phyloP scores from a whole-genome alignment of 2,329 filamentous ascomycete genomes.

The Exophiala sp. region DNA sequence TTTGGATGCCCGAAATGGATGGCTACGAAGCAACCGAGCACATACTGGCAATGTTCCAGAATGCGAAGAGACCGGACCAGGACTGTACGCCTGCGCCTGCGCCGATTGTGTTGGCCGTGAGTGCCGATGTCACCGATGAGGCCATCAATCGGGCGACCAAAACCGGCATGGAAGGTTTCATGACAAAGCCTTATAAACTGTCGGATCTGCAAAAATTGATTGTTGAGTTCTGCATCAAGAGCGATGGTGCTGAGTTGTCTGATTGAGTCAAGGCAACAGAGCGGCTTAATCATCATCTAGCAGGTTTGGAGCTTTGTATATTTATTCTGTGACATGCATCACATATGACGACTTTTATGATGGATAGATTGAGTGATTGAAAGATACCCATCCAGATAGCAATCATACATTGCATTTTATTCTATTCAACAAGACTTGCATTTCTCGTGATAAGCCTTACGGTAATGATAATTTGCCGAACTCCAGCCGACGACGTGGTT shows the following conservation, averaged over 20 bases:
- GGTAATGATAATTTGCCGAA: not conserved
- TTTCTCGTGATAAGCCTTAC: not conserved
- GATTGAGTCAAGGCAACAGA: not conserved
- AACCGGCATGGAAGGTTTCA: conserved; percentile 65
- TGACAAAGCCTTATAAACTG: conserved; percentile 66
- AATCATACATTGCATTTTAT: not conserved
- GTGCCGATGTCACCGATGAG: conserved; percentile 63
- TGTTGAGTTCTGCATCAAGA: conserved; percentile 41
- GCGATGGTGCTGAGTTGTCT: conserved; percentile 7
- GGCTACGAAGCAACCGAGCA: conserved; percentile 65
- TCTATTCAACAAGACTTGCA: too few relatives aligned
- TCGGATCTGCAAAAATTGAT: conserved; percentile 61
- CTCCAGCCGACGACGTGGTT: not conserved
- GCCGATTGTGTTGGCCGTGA: conserved; percentile 59
- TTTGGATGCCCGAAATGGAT: conserved; percentile 74
- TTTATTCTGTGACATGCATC: not conserved
- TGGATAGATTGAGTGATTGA: not conserved
- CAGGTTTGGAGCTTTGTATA: not conserved
- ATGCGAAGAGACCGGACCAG: conserved; percentile 16
- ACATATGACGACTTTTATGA: conserved; percentile 4
- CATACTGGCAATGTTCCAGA: conserved; percentile 55
- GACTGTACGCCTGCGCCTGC: conserved; percentile 31
- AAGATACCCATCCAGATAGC: not conserved
- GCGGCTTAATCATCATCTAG: not conserved
- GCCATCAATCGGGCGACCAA: conserved; percentile 58